Percentiles rank a stretch among this genome's conserved stretches.
Evolutionary conservation across 192 early-diverging fungal genomes (phyloP).

Genomic region (Rhizophagus clarus): DNA sequence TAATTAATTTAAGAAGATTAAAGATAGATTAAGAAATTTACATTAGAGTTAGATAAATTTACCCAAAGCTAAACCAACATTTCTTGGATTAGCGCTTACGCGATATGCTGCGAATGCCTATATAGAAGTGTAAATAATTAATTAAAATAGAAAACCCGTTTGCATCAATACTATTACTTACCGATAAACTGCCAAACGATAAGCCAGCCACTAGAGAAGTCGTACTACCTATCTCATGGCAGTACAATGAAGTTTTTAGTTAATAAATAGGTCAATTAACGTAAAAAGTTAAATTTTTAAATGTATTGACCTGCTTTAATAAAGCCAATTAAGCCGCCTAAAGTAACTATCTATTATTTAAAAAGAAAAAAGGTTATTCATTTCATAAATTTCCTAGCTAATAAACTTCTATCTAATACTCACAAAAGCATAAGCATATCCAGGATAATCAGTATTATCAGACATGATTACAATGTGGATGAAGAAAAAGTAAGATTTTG

Average conservation of each 20-base stretch:
- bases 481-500: neutral
- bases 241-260: constrained; percentile 4
- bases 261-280: neutral
- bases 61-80: constrained; percentile 40
- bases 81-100: constrained; percentile 34
- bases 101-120: constrained; percentile 36
- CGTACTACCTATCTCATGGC: constrained; percentile 25
- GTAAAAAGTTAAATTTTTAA: constrained; percentile 14
- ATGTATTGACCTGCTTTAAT: constrained; percentile 17
- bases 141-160: neutral
- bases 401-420: neutral
- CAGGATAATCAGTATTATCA: constrained; percentile 12
- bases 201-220: constrained; percentile 37
- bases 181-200: constrained; percentile 35
- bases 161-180: neutral
- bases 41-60: constrained; percentile 1
- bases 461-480: neutral
- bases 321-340: constrained; percentile 37
- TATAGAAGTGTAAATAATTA: neutral
- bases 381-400: neutral
- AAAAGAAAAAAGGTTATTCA: neutral
- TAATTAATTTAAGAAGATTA: constrained; percentile 15
- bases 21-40: neutral
- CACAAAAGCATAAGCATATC: constrained; percentile 33
- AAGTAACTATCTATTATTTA: constrained; percentile 8